A percentile compares a stretch with the other conserved stretches of the same genome.
phyloP scores from a whole-genome alignment of 768 basidiomycete genomes.

The Leccinum truebloodii region DNA sequence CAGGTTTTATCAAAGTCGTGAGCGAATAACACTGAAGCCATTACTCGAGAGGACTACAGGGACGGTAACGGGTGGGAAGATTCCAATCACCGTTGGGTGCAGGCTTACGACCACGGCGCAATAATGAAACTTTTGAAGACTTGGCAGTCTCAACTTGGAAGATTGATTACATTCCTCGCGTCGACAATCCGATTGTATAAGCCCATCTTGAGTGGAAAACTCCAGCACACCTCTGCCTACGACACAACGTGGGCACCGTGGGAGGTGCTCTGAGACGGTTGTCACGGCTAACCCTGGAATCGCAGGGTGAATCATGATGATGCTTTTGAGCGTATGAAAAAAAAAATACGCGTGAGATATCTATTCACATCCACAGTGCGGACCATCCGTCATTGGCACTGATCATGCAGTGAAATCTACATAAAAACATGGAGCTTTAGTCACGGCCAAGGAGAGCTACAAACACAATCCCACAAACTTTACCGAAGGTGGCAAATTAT shows the following conservation, averaged over 20 bases:
- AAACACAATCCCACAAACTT: too few relatives aligned
- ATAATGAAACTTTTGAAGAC: background rate
- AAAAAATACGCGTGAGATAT: constrained; percentile 3
- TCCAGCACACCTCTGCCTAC: background rate
- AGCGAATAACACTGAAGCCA: background rate
- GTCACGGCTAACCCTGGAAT: constrained; percentile 5
- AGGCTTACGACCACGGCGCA: background rate
- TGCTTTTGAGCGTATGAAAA: background rate
- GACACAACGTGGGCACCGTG: background rate
- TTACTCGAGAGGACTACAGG: constrained; percentile 10
- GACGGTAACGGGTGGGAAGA: constrained; percentile 8
- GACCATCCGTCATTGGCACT: background rate
- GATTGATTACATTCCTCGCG: background rate
- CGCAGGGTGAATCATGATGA: constrained; percentile 6
- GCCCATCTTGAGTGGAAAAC: background rate
- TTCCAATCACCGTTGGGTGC: background rate
- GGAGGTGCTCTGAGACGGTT: background rate
- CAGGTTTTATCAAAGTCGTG: constrained; percentile 6
- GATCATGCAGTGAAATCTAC: too few relatives aligned
- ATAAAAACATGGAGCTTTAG: too few relatives aligned
- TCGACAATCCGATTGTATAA: background rate
- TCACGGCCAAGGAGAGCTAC: too few relatives aligned
- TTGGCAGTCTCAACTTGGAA: background rate
- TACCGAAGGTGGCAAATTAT: too few relatives aligned
- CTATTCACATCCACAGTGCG: background rate